Evolutionary conservation across 1,284 basidiomycete genomes (phyloP), one percentile per base, ranked within the genome.

Genomic region (Marasmius fiardii): DNA sequence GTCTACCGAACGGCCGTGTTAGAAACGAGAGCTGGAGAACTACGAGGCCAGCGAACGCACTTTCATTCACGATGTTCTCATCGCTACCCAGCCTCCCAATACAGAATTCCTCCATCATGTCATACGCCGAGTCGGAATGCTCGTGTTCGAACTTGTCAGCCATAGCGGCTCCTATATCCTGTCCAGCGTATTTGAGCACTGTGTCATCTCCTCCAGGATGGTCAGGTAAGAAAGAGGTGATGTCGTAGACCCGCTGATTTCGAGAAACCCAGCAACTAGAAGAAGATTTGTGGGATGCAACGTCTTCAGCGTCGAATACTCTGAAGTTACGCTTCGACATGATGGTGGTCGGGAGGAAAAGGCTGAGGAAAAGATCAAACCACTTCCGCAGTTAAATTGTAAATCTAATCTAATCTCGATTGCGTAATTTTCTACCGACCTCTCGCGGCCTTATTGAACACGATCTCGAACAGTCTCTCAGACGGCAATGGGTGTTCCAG

Each of bases 71-170:
- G 35, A 86, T 83, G 39, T 75, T 83, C 64, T 90, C 88, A n/a
- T 83, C 85, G 0, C 78, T 80, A 4, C 92, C 93, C 50, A 97
- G 65, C 61, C 86, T 81, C 24, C 95, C 95, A 66, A 97, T 81
- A 54, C 83, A 62, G 68, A 92, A 93, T 68, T 97, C 95, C 26
- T 90, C 84, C 65, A 99, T 71, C 85, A 99, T 92, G 44, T 91
- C 89, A 69, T 93, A 99, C 0, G 96, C 97, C 4, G 89, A 84
- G 24, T 92, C 86, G 1, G 93, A 95, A 71, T 99, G 97, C n/a
- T 88, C 87, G 71, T 99, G 97, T 65, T 92, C 86, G n/a, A 77
- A 67, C 57, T 81, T 74, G 71, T 97, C 89, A 65, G 82, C 82
- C 96, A 99, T 98, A 58, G 87, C 77, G 18, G 74, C 75, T 34